These are phyloP conservation scores for Mycena crocata DNA, from an alignment of 768 basidiomycete species.

Conservation along the genomic window DNA sequence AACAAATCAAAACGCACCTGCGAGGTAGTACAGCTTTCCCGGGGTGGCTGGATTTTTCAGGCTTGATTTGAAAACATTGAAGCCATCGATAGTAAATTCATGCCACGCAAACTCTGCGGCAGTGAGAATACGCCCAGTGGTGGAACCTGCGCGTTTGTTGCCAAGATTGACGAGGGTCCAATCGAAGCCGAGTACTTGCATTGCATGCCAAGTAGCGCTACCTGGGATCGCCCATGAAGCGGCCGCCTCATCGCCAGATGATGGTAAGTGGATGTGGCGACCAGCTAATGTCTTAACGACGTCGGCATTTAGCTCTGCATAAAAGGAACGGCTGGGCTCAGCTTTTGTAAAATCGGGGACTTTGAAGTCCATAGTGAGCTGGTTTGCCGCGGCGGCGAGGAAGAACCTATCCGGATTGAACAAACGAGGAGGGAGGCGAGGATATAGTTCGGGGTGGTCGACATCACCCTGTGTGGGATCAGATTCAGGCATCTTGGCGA, in stretches of 20 bases:
- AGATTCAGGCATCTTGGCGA: background rate
- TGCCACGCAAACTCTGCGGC: background rate
- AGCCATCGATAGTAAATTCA: background rate
- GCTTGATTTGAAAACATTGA: background rate
- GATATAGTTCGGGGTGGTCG: background rate
- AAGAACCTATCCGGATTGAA: background rate
- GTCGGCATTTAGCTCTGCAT: background rate
- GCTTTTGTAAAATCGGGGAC: background rate
- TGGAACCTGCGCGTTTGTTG: background rate
- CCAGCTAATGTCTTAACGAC: background rate
- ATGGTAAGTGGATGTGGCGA: background rate
- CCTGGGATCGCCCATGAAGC: background rate
- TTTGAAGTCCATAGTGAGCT: background rate
- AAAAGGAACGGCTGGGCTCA: background rate
- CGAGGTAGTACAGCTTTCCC: background rate
- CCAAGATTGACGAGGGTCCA: background rate
- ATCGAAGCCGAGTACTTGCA: background rate
- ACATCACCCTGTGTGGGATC: background rate
- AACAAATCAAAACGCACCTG: background rate
- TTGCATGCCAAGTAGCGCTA: background rate
- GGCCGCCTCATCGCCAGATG: background rate
- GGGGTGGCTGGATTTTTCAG: background rate
- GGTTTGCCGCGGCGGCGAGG: background rate
- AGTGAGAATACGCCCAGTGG: background rate
- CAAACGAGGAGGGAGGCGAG: background rate